These are phyloP conservation scores for Fusarium sp. DNA, from an alignment of 2,329 filamentous ascomycete species.

Conservation along the genomic window DNA sequence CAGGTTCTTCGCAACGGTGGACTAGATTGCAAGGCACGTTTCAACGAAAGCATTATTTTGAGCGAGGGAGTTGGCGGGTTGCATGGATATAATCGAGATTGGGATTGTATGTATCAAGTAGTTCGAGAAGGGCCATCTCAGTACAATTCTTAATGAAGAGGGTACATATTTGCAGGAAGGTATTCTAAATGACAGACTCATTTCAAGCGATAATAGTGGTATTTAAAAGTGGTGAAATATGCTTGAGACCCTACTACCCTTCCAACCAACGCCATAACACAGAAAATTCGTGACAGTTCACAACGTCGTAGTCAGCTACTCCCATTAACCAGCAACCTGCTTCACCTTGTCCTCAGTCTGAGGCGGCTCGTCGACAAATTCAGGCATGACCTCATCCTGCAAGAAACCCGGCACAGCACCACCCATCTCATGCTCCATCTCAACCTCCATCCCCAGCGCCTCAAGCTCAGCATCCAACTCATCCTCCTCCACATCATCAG, in stretches of 20 bases:
- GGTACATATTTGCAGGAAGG: not conserved
- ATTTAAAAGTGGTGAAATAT: slow-evolving; percentile 21
- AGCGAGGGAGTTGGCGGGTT: slow-evolving; percentile 38
- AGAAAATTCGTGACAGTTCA: slow-evolving; percentile 1
- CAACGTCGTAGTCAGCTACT: not conserved
- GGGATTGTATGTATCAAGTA: slow-evolving; percentile 25
- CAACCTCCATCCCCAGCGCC: slow-evolving; percentile 92
- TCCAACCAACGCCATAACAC: slow-evolving; percentile 42
- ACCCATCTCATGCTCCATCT: slow-evolving; percentile 78
- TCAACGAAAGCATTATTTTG: slow-evolving; percentile 27
- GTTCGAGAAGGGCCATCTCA: not conserved
- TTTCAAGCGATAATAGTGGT: not conserved
- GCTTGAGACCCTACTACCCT: slow-evolving; percentile 33
- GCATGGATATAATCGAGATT: slow-evolving; percentile 12
- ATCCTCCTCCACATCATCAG: slow-evolving; percentile 95
- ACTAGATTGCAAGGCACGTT: slow-evolving; percentile 38
- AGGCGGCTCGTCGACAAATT: slow-evolving; percentile 94
- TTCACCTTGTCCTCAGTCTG: slow-evolving; percentile 79
- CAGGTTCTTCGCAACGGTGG: slow-evolving; percentile 77
- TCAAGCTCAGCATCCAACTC: slow-evolving; percentile 97
- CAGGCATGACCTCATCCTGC: slow-evolving; percentile 85
- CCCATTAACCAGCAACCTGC: slow-evolving; percentile 72
- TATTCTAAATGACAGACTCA: not conserved
- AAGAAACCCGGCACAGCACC: slow-evolving; percentile 83
- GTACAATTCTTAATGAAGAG: not conserved